phyloP scores from a whole-genome alignment of 1,284 basidiomycete species.

The Malassezia pachydermatis region DNA sequence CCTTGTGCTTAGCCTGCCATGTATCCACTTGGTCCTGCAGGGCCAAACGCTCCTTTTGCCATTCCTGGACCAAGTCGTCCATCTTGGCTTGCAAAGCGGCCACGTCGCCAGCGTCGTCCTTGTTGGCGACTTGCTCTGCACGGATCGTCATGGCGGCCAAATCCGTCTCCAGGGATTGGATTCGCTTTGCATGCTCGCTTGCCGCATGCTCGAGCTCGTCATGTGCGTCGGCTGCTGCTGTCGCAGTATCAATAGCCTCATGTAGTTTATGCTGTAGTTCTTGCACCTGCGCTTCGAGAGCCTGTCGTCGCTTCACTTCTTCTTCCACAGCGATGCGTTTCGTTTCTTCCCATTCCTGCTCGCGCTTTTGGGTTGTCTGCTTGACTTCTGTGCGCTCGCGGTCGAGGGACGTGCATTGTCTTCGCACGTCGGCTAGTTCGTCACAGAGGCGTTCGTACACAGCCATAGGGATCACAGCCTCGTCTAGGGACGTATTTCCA shows the following conservation, averaged over 20 bases:
- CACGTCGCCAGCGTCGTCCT: background rate
- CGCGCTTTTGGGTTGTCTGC: constrained; percentile 54
- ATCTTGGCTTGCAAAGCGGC: constrained; percentile 22
- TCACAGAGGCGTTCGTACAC: constrained; percentile 45
- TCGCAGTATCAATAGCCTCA: constrained; percentile 38
- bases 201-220: constrained; percentile 51
- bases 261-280: constrained; percentile 22
- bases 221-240: constrained; percentile 51
- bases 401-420: background rate
- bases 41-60: constrained; percentile 28
- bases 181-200: constrained; percentile 49
- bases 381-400: constrained; percentile 52
- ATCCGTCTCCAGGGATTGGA: constrained; percentile 14
- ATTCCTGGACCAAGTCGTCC: constrained; percentile 30
- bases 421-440: constrained; percentile 22
- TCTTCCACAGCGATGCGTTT: constrained; percentile 30
- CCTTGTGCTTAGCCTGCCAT: constrained; percentile 70
- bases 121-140: constrained; percentile 1
- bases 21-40: constrained; percentile 60
- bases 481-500: background rate
- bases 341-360: constrained; percentile 50
- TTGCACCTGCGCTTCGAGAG: constrained; percentile 26
- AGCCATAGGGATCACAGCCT: constrained; percentile 31
- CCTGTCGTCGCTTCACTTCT: constrained; percentile 32
- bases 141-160: constrained; percentile 2